Evolutionary conservation across 139 green algal genomes (phyloP), one percentile per base, ranked within the genome.

Genomic region (Eudorina sp.): DNA sequence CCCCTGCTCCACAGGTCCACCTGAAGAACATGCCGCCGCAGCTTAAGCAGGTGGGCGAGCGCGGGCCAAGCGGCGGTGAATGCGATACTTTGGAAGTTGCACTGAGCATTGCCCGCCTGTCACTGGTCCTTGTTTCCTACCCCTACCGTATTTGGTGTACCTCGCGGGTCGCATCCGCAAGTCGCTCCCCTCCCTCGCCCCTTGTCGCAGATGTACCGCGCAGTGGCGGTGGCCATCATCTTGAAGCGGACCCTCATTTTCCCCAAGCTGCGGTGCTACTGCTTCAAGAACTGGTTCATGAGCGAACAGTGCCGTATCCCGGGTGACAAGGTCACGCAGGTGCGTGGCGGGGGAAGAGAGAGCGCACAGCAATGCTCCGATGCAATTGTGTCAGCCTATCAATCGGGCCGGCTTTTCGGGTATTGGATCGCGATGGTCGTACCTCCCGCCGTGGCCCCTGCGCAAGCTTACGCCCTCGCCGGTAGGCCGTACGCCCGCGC

Each of bases 231-330:
- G 18, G 60, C 86, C 4, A 45, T 64, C 16, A 60, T 85, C 27
- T 53, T 93, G 6, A 91, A 93, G 40, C 85, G 86, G 46, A 93
- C 90, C 23, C 81, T 91, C 76, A 86, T 92, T n/a, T 78, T 92
- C 27, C 89, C 89, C 29, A 79, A 66, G 23, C 64, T 92, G 62
- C 38, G 89, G 21, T 92, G 89, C 89, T 92, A 78, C 77, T 92
- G 89, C 80, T 90, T 90, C 89, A 92, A 92, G 85, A 92, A 92
- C 79, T 92, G 89, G 89, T 92, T 92, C 85, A 92, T 92, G 89
- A 74, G 55, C 34, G 89, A 92, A 66, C 89, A 92, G 80, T 92
- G 78, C 87, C 83, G 90, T 21, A 93, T 93, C 31, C 90, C 90
- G 2, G 90, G 90, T 0, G 90, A 93, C 82, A 87, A 88, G 21